These are phyloP conservation scores for Cylindrotheca closterium DNA, from an alignment of 108 stramenopile genomes.

Conservation along the genomic window DNA sequence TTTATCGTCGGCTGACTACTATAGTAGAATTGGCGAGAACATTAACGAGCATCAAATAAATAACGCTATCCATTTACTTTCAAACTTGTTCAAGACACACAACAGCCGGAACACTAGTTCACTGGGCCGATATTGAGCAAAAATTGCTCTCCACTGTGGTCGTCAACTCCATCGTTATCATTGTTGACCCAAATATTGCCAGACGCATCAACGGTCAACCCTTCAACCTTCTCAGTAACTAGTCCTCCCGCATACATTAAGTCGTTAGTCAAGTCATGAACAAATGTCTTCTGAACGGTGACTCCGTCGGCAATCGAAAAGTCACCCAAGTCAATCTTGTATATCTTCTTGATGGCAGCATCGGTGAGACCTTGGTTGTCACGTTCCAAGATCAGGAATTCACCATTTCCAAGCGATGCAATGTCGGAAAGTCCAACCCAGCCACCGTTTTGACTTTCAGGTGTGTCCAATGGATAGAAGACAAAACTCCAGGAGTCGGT, in stretches of 20 bases:
- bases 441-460: slow-evolving; percentile 59
- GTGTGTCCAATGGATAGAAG: slow-evolving; percentile 58
- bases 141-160: slow-evolving; percentile 49
- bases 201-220: slow-evolving; percentile 40
- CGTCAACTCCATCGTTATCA: slow-evolving; percentile 80
- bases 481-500: slow-evolving; percentile 40
- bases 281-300: slow-evolving; percentile 41
- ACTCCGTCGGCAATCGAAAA: slow-evolving; percentile 30
- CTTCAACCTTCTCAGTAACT: slow-evolving; percentile 66
- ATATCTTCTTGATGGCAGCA: slow-evolving; percentile 65
- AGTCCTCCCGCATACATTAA: slow-evolving; percentile 21
- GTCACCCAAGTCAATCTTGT: slow-evolving; percentile 43
- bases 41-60: no score
- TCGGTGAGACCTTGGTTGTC: slow-evolving; percentile 76
- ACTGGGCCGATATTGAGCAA: slow-evolving; percentile 20
- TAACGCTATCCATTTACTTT: slow-evolving; percentile 41
- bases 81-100: slow-evolving; percentile 32
- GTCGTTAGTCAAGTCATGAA: slow-evolving; percentile 39
- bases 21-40: no score
- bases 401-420: slow-evolving; percentile 36
- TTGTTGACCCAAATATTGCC: slow-evolving; percentile 57
- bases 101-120: slow-evolving; percentile 32
- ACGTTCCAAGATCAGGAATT: slow-evolving; percentile 66
- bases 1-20: no score
- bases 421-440: slow-evolving; percentile 80